Evolutionary conservation across 1,284 basidiomycete genomes (phyloP), one percentile per base, ranked within the genome.

Genomic region (Phellopilus nigrolimitatus): DNA sequence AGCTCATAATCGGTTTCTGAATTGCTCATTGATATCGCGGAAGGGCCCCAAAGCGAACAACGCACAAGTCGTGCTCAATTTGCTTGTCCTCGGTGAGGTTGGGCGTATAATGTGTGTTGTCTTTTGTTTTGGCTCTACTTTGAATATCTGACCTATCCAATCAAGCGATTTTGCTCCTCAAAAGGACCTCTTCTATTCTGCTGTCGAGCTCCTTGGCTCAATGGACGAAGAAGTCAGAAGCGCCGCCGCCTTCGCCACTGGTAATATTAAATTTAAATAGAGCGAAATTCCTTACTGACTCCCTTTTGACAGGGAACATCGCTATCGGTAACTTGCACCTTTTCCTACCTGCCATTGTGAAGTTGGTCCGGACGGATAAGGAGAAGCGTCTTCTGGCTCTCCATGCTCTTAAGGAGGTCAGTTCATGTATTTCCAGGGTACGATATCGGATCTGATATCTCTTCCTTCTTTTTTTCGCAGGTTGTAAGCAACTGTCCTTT

Each of bases 381-480:
- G 82, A 87, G 62, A 87, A 84, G 60, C 81, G 91, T 9, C 69
- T 95, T 22, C 70, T 97, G 15, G 84, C 93, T 12, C 75, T 99
- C 41, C 91, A 97, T 61, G 91, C 95, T 9, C 72, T 98, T 33
- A 97, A 97, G 69, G 97, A 99, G 75, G 88, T 86, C 27, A 47
- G 66, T 54, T 51, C 25, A n/a, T 27, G 19, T 17, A 22, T 25
- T 6, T 37, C 19, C 15, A 10, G 21, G 33, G 39, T 37, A 19
- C 9, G 13, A 15, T 37, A 37, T 8, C n/a, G 34, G 7, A 37
- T 13, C n/a, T 3, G 36, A 30, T 12, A n/a, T 12, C 33, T 31
- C 33, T 30, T 30, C 30, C 53, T 45, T n/a, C 28, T 40, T n/a
- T 19, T 17, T 22, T 15, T 8, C 37, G 1, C 49, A 91, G 87